Base-by-base conservation (phyloP, 164 flowering plant genomes). In the Vitis labrusca region DNA sequence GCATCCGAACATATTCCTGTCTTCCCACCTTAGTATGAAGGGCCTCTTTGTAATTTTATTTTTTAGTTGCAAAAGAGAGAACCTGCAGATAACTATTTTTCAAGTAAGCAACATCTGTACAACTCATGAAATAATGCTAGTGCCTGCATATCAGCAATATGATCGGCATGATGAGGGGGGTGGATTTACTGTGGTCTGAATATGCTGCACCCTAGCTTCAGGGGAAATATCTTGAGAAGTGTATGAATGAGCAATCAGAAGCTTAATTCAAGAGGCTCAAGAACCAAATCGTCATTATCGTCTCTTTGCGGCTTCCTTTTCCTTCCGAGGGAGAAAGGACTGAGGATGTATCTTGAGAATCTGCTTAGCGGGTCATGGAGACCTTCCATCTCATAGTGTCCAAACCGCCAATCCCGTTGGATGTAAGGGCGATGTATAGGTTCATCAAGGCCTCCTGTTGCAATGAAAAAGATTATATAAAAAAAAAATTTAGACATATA, bases 381-480 rank as follows among this genome's bases (percentile, higher is more conserved):
- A 48, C 94, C 90, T 71, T 95, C 99, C 92, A 93, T 84, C 78
- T 93, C 82, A 75, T 95, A 95, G 77, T 93, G 96, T 51, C 99
- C 99, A 77, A 95, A 95, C 50, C 97, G 84, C 98, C 99, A 95
- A 72, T 95, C 99, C 44, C 96, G 78, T 63, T 73, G 69, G 10
- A 83, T 60, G 67, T 74, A 91, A 61, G 88, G 86, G 27, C 92
- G 84, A 73, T 67, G 73, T 59, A 77, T 84, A 32, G 99, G 99
- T 73, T 81, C 78, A 80, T 95, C 98, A 70, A 95, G 98, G 61
- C 99, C 98, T 65, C 97, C 99, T 95, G 82, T 67, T 19, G 37
- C 16, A 52, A n/a, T 54, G 3, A 53, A 65, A 66, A 52, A 37
- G 48, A 61, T 10, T 30, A 17, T 17, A 17, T 0, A 17, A 17